Evolutionary conservation across 2,329 filamentous ascomycete genomes (phyloP), one percentile per base, ranked within the genome.

Genomic region (Phyllosticta ampelicida): DNA sequence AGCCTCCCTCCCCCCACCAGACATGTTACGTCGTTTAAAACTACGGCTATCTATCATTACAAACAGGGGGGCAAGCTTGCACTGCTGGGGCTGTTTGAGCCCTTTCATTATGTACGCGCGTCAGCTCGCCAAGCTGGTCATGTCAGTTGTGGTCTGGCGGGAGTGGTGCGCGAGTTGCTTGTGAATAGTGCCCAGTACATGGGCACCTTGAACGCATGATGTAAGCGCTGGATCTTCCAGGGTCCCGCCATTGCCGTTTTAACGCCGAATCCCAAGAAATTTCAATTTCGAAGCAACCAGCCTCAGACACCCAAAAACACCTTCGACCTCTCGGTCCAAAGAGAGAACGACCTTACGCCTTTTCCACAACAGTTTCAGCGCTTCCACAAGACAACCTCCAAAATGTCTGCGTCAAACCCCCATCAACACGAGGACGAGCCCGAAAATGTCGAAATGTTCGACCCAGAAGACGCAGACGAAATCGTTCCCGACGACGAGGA

Each of bases 381-480:
- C 21, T 29, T 18, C 30, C 20, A 6, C 16, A 2, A 1, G 30
- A 13, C 16, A 51, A 26, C 1, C 6, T 1, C 1, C 48, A 36
- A 26, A 56, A 65, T 64, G 63, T 62, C 62, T 5, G 50, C 63
- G 13, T 61, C 62, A 20, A 49, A 62, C 16, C 59, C 63, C 51
- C 48, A 64, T 5, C 50, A 36, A 28, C 55, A 51, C 9, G 55
- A 58, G 13, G 49, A 57, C 30, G 78, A 83, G 59, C 81, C 85
- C 62, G 81, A 83, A 56, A 82, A 86, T 61, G 82, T 86, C 65
- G 85, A 84, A 63, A 85, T 91, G 74, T 82, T 95, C 62, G 85
- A 86, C 65, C 82, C 83, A 57, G 85, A 87, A 44, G 91, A 96
- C 63, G 86, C 84, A 2, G 86, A 83, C 26, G 90, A 95, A 74